Conservation (phyloP, 805 yeast species). For the Kuraishia molischiana region DNA sequence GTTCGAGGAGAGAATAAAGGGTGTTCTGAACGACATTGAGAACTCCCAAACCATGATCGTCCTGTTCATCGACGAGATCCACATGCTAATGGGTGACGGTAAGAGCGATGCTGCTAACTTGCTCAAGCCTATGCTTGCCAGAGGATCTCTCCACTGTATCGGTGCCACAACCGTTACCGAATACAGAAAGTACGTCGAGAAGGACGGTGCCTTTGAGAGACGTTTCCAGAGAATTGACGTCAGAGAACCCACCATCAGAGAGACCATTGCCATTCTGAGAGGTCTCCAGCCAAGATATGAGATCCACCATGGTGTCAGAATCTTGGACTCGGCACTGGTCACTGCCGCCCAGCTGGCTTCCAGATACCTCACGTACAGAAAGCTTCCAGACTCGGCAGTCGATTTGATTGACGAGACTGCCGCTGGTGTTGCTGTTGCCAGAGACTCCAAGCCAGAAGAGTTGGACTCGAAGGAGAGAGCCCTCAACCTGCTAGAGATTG, state of each 20-base stretch:
- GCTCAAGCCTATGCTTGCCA: conserved; percentile 92
- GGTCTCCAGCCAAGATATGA: conserved; percentile 94
- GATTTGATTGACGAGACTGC: conserved; percentile 95
- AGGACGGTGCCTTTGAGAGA: conserved; percentile 98
- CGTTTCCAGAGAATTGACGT: conserved; percentile 97
- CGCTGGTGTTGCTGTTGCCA: conserved; percentile 94
- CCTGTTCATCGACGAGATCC: conserved; percentile 94
- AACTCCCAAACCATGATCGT: conserved; percentile 79
- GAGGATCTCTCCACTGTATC: conserved; percentile 93
- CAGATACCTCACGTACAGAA: conserved; percentile 88
- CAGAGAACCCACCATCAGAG: conserved; percentile 84
- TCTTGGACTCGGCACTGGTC: conserved; percentile 88
- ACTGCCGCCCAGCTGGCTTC: conserved; percentile 93
- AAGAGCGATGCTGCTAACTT: conserved; percentile 95
- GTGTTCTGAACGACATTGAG: conserved; percentile 90
- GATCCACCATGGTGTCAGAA: conserved; percentile 95
- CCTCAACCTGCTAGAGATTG: conserved; percentile 85
- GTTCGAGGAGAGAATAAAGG: conserved; percentile 95
- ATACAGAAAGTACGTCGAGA: conserved; percentile 85
- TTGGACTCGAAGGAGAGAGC: conserved; percentile 90
- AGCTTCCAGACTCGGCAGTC: conserved; percentile 94
- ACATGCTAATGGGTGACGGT: conserved; percentile 99
- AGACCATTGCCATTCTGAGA: conserved; percentile 92
- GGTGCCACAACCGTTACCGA: conserved; percentile 97
- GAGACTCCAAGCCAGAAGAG: conserved; percentile 97